Percentiles rank a stretch among this genome's conserved stretches.
Evolutionary conservation across 2,329 filamentous ascomycete genomes (phyloP).

Genomic region (Sarocladium brachiariae): DNA sequence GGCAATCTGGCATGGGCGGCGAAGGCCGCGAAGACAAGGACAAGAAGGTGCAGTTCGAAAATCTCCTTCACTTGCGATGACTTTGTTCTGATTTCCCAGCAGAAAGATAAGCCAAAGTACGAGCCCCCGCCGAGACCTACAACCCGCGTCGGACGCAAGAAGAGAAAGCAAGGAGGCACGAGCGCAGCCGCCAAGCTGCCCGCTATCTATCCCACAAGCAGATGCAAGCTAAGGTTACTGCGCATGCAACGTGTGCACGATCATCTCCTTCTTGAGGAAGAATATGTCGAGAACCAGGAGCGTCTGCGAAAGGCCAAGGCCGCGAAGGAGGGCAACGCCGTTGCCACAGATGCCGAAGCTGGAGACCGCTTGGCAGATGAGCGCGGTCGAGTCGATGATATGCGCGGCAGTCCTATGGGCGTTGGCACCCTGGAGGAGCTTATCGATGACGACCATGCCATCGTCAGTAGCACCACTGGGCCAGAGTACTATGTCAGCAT

Average conservation of each 20-base stretch:
- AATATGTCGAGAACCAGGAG: constrained; percentile 99
- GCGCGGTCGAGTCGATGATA: constrained; percentile 90
- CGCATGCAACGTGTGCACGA: constrained; percentile 99
- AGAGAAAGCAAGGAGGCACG: constrained; percentile 90
- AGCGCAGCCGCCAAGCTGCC: constrained; percentile 95
- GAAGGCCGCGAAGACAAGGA: constrained; percentile 82
- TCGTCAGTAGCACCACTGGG: constrained; percentile 93
- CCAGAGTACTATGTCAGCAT: constrained; percentile 99
- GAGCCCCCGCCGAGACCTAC: constrained; percentile 95
- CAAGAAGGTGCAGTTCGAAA: constrained; percentile 67
- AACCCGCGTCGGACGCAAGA: constrained; percentile 94
- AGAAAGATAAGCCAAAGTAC: constrained; percentile 99
- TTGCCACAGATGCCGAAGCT: constrained; percentile 59
- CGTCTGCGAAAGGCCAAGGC: constrained; percentile 87
- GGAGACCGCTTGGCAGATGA: constrained; percentile 88
- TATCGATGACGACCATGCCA: constrained; percentile 98
- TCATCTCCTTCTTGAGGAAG: constrained; percentile 91
- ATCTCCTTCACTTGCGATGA: not conserved
- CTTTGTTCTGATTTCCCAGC: constrained; percentile 13
- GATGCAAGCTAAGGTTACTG: constrained; percentile 94
- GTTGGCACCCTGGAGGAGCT: constrained; percentile 97
- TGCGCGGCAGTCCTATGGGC: constrained; percentile 97
- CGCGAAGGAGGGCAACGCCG: constrained; percentile 59
- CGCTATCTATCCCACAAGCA: constrained; percentile 85
- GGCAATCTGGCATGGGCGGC: constrained; percentile 80